Percentiles rank a stretch among this genome's conserved stretches.
These are phyloP conservation scores for Xylaria sp. DNA, from an alignment of 2,329 filamentous ascomycete genomes.

Conservation along the genomic window DNA sequence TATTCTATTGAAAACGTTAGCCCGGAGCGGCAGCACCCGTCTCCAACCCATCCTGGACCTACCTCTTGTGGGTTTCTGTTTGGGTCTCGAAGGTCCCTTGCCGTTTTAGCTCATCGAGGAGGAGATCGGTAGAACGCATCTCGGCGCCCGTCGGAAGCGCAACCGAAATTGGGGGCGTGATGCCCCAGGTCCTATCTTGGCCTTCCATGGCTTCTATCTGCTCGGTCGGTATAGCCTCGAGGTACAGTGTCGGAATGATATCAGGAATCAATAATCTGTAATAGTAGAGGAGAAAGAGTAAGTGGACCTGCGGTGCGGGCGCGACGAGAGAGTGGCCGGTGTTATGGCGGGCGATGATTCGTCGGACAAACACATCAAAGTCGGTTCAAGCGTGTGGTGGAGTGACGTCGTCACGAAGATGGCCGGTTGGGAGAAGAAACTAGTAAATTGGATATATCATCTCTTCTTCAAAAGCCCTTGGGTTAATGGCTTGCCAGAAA, in stretches of 20 bases:
- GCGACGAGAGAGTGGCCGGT: neutral
- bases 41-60: constrained; percentile 16
- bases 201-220: constrained; percentile 33
- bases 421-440: neutral
- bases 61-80: constrained; percentile 84
- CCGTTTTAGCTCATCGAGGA: constrained; percentile 81
- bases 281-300: constrained; percentile 2
- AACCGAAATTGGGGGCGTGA: constrained; percentile 82
- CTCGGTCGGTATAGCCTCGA: constrained; percentile 1
- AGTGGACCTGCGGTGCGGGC: neutral
- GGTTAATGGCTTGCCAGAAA: neutral
- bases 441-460: neutral
- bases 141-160: constrained; percentile 77
- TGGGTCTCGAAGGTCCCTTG: constrained; percentile 91
- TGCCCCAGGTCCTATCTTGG: constrained; percentile 52
- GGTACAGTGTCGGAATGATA: constrained; percentile 1
- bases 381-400: neutral
- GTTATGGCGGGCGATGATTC: neutral
- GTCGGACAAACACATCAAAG: neutral
- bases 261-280: neutral
- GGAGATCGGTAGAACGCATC: constrained; percentile 72
- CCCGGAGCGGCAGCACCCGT: constrained; percentile 35
- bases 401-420: neutral
- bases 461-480: neutral
- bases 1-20: constrained; percentile 52